A percentile compares a stretch with the other conserved stretches of the same genome.
Conservation (phyloP, 495 filamentous ascomycete genomes). For the Xylaria nigripes region DNA sequence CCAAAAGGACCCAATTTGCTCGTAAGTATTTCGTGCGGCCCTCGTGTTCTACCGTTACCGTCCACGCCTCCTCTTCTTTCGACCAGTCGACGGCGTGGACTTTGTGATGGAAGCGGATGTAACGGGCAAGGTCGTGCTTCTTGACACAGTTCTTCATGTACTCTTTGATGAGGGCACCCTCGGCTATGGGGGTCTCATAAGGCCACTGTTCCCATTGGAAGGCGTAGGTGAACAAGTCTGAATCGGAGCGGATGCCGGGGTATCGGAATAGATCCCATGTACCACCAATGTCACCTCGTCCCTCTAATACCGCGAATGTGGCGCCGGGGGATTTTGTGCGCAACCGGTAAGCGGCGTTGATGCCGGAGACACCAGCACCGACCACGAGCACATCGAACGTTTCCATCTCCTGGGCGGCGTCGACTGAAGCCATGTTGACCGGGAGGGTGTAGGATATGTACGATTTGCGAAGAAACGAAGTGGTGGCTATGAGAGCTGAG, state of each 20-base stretch:
- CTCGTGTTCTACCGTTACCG: slow-evolving; percentile 44
- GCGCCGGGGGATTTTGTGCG: slow-evolving; percentile 50
- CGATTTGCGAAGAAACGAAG: too few species aligned
- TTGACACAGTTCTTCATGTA: slow-evolving; percentile 55
- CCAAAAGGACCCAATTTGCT: slow-evolving; percentile 51
- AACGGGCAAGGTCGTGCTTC: slow-evolving; percentile 51
- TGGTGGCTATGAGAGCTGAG: background rate
- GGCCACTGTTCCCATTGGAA: slow-evolving; percentile 54
- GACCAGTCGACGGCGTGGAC: slow-evolving; percentile 53
- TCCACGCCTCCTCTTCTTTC: slow-evolving; percentile 53
- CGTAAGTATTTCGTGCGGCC: slow-evolving; percentile 33
- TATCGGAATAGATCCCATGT: slow-evolving; percentile 71
- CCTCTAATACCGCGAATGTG: slow-evolving; percentile 55
- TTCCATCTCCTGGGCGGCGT: slow-evolving; percentile 2
- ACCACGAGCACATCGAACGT: slow-evolving; percentile 56
- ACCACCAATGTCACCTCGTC: slow-evolving; percentile 51
- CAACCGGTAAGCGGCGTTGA: slow-evolving; percentile 65
- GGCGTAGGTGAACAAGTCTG: slow-evolving; percentile 58
- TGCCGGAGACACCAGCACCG: slow-evolving; percentile 67
- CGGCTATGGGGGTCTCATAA: slow-evolving; percentile 49
- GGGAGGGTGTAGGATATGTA: background rate
- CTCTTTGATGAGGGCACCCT: slow-evolving; percentile 48
- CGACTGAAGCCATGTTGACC: background rate
- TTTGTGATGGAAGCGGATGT: slow-evolving; percentile 53
- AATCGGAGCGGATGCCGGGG: slow-evolving; percentile 61